Conservation (phyloP, 345 rosid genomes). For the Brassica cretica region DNA sequence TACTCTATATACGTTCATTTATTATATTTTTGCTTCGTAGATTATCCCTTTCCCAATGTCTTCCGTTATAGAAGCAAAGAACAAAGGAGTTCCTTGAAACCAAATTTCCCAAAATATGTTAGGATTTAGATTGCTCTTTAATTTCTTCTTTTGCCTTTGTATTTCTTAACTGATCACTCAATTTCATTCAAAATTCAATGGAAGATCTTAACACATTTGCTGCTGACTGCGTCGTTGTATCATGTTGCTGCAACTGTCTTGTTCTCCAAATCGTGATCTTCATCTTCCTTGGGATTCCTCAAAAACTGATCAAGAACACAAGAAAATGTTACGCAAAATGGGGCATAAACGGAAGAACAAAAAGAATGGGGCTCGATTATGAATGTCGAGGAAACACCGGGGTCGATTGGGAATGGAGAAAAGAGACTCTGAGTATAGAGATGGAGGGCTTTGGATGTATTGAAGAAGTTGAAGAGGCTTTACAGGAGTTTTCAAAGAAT, state of each 20-base stretch:
- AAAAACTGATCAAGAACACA: slow-evolving; percentile 52
- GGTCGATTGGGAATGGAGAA: slow-evolving; percentile 25
- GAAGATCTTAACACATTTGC: slow-evolving; percentile 67
- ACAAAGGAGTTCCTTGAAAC: slow-evolving; percentile 38
- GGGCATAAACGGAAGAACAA: slow-evolving; percentile 41
- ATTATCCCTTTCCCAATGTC: slow-evolving; percentile 43
- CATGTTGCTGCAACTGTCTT: slow-evolving; percentile 87
- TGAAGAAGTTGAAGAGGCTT: slow-evolving; percentile 58
- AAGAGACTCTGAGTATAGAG: slow-evolving; percentile 32
- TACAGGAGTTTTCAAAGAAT: slow-evolving; percentile 52
- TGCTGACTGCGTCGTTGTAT: slow-evolving; percentile 71
- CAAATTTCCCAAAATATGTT: slow-evolving; percentile 32
- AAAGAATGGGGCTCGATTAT: slow-evolving; percentile 9
- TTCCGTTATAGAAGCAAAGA: slow-evolving; percentile 52
- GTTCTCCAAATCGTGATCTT: slow-evolving; percentile 61
- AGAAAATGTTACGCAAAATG: slow-evolving; percentile 50
- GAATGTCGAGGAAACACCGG: slow-evolving; percentile 13
- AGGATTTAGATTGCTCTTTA: slow-evolving; percentile 13
- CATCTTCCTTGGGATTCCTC: slow-evolving; percentile 60
- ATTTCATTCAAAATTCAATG: slow-evolving; percentile 41
- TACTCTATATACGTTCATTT: neutral
- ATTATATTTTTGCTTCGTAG: slow-evolving; percentile 28
- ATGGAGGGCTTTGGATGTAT: slow-evolving; percentile 46
- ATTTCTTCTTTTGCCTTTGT: slow-evolving; percentile 8
- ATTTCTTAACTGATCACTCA: slow-evolving; percentile 14